phyloP scores from a whole-genome alignment of 306 rosid species.

The Purshia tridentata region DNA sequence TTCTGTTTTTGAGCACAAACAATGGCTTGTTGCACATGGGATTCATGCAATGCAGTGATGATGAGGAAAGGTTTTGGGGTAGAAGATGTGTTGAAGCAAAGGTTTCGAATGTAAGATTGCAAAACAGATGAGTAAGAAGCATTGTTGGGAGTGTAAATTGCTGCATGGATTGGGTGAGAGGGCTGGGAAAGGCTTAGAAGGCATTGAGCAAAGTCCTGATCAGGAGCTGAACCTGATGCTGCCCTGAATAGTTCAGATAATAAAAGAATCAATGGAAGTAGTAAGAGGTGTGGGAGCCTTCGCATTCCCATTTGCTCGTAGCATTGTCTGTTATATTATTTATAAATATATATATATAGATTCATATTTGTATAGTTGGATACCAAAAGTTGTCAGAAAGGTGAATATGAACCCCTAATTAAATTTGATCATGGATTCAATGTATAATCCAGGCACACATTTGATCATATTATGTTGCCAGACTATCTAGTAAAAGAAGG shows the following conservation, averaged over 20 bases:
- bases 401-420: too few species aligned
- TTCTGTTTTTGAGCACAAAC: neutral
- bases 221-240: neutral
- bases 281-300: too few species aligned
- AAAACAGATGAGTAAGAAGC: neutral
- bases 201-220: neutral
- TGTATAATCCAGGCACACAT: too few species aligned
- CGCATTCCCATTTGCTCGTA: too few species aligned
- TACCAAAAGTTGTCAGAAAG: too few species aligned
- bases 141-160: constrained; percentile 7
- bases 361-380: too few species aligned
- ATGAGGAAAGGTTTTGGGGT: neutral
- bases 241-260: neutral
- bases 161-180: neutral
- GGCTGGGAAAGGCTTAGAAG: neutral
- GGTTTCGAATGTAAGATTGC: constrained; percentile 1
- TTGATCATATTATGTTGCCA: too few species aligned
- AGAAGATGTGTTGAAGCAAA: neutral
- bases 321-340: too few species aligned
- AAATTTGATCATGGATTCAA: too few species aligned
- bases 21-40: neutral
- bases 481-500: too few species aligned
- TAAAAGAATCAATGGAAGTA: neutral
- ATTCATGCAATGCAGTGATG: neutral
- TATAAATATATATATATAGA: too few species aligned